Evolutionary conservation across 2,329 filamentous ascomycete species (phyloP).

Genomic region (Aspergillus bombycis): DNA sequence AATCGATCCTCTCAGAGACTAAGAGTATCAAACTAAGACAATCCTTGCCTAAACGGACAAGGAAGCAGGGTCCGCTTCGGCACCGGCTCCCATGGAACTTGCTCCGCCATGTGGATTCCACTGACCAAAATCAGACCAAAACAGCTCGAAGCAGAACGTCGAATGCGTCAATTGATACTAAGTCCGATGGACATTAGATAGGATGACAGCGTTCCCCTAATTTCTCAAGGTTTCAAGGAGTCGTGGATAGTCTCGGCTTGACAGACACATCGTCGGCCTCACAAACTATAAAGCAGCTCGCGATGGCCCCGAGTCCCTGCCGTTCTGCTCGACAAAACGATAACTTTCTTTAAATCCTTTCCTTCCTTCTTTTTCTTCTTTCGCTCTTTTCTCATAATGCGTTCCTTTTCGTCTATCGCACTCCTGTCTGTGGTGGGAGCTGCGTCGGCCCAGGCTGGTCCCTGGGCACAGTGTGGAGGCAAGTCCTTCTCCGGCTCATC

Average conservation of each 20-base stretch:
- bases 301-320: not conserved
- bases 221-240: not conserved
- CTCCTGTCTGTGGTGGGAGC: constrained; percentile 10
- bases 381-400: not conserved
- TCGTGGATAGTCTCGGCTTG: not conserved
- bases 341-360: not conserved
- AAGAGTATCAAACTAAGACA: not conserved
- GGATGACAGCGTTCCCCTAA: not conserved
- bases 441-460: constrained; percentile 2
- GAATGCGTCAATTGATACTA: not conserved
- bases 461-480: constrained; percentile 22
- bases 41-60: not conserved
- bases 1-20: no score
- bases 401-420: not conserved
- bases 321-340: not conserved
- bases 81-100: not conserved
- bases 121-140: not conserved
- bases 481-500: constrained; percentile 14
- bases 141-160: not conserved
- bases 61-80: not conserved
- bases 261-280: not conserved
- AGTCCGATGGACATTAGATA: not conserved
- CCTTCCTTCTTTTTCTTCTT: not conserved
- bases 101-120: not conserved
- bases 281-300: not conserved